A percentile compares a stretch with the other conserved stretches of the same genome.
phyloP scores from a whole-genome alignment of 257 asterid genomes.

The Solanum lycopersicoides region DNA sequence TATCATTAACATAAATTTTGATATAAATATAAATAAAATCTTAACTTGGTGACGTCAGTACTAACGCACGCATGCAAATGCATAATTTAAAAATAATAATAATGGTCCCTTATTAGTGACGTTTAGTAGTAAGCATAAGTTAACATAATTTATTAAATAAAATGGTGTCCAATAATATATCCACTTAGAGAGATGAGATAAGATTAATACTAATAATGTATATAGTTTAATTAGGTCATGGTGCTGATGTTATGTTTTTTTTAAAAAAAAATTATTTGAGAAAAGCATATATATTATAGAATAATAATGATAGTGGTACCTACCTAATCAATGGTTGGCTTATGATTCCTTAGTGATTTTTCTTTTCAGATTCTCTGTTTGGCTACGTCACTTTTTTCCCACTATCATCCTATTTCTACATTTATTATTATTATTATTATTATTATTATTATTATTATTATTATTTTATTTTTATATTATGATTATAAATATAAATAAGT shows the following conservation, averaged over 20 bases:
- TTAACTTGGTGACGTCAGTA: slow-evolving; percentile 13
- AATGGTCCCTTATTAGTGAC: background rate
- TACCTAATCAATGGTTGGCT: slow-evolving; percentile 7
- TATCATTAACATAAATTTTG: no score
- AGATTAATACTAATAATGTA: background rate
- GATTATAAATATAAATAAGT: no score
- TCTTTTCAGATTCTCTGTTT: slow-evolving; percentile 31
- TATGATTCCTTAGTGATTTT: slow-evolving; percentile 28
- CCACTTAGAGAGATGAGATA: slow-evolving; percentile 24
- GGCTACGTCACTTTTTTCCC: slow-evolving; percentile 20
- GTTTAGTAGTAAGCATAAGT: background rate
- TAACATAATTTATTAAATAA: background rate
- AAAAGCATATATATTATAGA: background rate
- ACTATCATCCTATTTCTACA: background rate
- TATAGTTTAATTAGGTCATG: slow-evolving; percentile 9
- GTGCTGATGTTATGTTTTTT: slow-evolving; percentile 16
- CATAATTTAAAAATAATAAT: background rate
- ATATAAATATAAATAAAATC: no score
- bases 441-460: background rate
- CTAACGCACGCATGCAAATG: slow-evolving; percentile 26
- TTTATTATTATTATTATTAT: background rate
- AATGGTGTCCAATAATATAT: slow-evolving; percentile 3
- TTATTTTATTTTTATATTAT: no score
- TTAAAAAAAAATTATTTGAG: no score
- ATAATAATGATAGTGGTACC: slow-evolving; percentile 13